Base-by-base conservation (phyloP, 1,284 basidiomycete species). In the Psilocybe mexicana region DNA sequence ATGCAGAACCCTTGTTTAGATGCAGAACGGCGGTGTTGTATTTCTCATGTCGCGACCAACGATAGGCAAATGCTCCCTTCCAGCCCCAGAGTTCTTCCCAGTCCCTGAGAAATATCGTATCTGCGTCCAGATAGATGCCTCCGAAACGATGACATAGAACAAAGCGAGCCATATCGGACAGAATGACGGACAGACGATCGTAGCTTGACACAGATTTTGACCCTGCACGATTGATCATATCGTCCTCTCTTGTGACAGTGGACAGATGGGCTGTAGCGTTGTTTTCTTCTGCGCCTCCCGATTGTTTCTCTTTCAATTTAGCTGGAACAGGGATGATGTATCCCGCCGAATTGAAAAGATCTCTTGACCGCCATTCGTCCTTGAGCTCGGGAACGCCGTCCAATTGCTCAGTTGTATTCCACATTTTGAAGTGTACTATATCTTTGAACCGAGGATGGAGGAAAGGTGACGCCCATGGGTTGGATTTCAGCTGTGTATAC, bases 51-150 rank as follows among this genome's bases (percentile, higher is more conserved):
- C 89, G 84, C 40, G 86, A 88, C 92, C 92, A 94, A 2, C 92
- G 81, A 69, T 94, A 95, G 3, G 93, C 92, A 65, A 93, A 95
- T 40, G 91, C 90, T 25, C 92, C 92, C 64, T 86, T 85, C 85
- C 89, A 93, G 24, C 90, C 90, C 90, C 91, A 94, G 11, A 95
- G 74, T 63, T 94, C 92, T 69, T 93, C 92, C 93, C 93, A 95
- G 68, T 95, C 93, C n/a, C 93, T 84, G 11, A 95, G 73, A 64
- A 95, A 84, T 55, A 95, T 81, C 3, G 90, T 94, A 70, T 94
- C 93, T 14, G 92, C 91, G 67, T 95, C 92, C 51, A 95, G 83
- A 69, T 94, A 95, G 45, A 90, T 88, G 10, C 92, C 92, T 42
- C 93, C 92, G 65, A 86, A 94, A 44, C 91, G 86, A 73, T 94